These are phyloP conservation scores for Cordyceps militaris DNA, from an alignment of 2,329 filamentous ascomycete species.

Conservation along the genomic window DNA sequence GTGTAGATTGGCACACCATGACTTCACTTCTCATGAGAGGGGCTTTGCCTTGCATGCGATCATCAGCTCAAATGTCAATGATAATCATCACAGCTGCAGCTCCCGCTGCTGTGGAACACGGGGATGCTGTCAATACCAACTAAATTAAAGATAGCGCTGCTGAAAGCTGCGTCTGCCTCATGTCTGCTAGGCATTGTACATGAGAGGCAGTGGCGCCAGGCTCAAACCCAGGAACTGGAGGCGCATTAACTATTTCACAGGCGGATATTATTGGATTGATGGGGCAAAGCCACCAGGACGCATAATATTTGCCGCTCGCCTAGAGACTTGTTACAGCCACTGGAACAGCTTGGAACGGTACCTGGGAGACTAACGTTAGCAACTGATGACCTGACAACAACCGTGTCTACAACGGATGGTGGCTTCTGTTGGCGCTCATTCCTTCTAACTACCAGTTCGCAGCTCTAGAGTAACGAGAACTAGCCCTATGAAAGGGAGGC, in stretches of 20 bases:
- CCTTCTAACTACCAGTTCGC: background rate
- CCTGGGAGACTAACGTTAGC: no score
- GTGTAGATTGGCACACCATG: background rate
- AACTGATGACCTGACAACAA: background rate
- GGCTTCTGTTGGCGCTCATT: background rate
- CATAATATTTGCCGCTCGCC: background rate
- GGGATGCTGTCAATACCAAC: background rate
- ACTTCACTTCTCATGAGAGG: background rate
- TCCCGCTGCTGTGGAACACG: background rate
- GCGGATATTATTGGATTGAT: background rate
- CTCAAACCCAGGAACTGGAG: background rate
- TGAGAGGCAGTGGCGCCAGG: no score
- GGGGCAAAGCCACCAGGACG: background rate
- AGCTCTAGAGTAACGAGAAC: no score
- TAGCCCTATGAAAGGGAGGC: background rate
- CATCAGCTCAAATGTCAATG: background rate
- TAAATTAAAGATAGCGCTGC: background rate
- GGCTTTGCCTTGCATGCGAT: no score
- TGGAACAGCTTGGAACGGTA: background rate
- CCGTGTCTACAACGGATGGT: background rate
- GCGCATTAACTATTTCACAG: background rate
- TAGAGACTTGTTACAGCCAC: background rate
- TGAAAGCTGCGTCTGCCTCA: background rate
- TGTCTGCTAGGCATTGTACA: background rate
- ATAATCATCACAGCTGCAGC: background rate